Conservation (phyloP, 176 grass and related monocot genomes). For the Oropetium thomaeum region DNA sequence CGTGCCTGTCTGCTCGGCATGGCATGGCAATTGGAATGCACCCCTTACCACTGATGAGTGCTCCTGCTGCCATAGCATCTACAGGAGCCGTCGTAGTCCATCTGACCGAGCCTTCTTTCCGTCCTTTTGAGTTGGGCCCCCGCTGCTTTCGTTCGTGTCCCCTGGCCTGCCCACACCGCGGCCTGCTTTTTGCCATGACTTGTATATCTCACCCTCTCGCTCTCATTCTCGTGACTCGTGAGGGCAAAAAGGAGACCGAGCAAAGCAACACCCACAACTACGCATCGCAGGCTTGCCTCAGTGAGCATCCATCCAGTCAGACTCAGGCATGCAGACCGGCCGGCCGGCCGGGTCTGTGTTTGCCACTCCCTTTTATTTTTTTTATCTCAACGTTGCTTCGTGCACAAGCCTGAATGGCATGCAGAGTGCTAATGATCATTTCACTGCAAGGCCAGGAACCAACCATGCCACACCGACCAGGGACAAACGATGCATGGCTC, state of each 20-base stretch:
- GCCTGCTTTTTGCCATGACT: slow-evolving; percentile 27
- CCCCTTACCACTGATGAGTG: background rate
- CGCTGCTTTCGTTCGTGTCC: slow-evolving; percentile 41
- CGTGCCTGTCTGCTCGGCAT: slow-evolving; percentile 14
- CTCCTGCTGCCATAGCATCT: background rate
- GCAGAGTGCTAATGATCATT: slow-evolving; percentile 34
- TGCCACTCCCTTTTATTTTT: background rate
- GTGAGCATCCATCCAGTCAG: background rate
- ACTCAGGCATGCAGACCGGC: background rate
- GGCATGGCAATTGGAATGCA: slow-evolving; percentile 34
- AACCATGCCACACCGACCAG: background rate
- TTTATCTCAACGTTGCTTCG: slow-evolving; percentile 40
- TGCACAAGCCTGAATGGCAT: slow-evolving; percentile 29
- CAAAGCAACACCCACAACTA: slow-evolving; percentile 8
- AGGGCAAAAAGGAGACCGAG: background rate
- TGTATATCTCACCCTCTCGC: background rate
- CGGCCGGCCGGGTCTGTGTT: background rate
- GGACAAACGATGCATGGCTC: slow-evolving; percentile 8
- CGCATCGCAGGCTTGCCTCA: background rate
- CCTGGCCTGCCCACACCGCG: slow-evolving; percentile 28
- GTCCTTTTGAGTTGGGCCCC: background rate
- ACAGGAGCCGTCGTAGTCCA: background rate
- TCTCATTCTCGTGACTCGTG: background rate
- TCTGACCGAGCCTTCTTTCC: slow-evolving; percentile 3
- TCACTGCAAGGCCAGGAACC: slow-evolving; percentile 29